Evolutionary conservation across 306 rosid species (phyloP).

Genomic region (Quercus berberidifolia): DNA sequence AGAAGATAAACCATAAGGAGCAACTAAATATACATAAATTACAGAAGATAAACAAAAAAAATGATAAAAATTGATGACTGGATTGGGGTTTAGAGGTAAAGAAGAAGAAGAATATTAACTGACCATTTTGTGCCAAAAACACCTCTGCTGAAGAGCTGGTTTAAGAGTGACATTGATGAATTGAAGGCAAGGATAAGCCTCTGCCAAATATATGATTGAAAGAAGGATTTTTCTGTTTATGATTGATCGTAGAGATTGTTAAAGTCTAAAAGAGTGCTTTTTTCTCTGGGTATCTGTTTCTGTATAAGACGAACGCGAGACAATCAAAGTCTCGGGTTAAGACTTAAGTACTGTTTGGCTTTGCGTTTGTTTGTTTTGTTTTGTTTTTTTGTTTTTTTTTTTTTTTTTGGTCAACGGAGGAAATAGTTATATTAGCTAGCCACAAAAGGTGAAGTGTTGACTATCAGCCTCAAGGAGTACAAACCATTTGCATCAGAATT

Average conservation of each 20-base stretch:
- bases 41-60: neutral
- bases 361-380: neutral
- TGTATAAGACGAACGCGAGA: neutral
- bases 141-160: constrained; percentile 92
- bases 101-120: constrained; percentile 9
- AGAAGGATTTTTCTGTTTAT: neutral
- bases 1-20: neutral
- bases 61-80: neutral
- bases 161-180: constrained; percentile 75
- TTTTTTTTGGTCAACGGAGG: too few relatives aligned
- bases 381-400: too few relatives aligned
- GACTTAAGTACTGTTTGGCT: neutral
- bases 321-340: neutral
- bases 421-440: too few relatives aligned
- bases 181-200: neutral
- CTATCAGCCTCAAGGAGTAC: too few relatives aligned
- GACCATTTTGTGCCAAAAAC: constrained; percentile 89
- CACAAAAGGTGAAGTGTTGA: too few relatives aligned
- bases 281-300: neutral
- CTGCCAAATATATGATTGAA: neutral
- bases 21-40: neutral
- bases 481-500: too few relatives aligned
- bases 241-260: neutral
- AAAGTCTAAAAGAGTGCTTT: neutral
- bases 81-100: neutral